Percentiles rank a stretch among this genome's conserved stretches.
Evolutionary conservation across 2,329 filamentous ascomycete genomes (phyloP).

Genomic region (Zymoseptoria brevis): DNA sequence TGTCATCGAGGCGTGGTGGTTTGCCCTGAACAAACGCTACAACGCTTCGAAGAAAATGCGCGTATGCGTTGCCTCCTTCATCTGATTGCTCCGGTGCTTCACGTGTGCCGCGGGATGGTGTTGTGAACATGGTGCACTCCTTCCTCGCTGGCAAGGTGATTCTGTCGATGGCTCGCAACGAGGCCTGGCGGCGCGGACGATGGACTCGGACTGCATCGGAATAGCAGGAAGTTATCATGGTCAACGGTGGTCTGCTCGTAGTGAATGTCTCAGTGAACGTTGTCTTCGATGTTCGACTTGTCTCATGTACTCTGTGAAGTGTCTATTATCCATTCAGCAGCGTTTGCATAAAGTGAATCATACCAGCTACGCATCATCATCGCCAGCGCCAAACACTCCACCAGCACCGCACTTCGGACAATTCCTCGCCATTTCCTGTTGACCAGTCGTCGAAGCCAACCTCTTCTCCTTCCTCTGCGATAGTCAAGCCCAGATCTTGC

Average conservation of each 20-base stretch:
- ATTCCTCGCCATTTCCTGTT: conserved; percentile 39
- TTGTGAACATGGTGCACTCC: neutral
- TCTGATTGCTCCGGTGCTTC: neutral
- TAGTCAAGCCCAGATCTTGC: conserved; percentile 42
- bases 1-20: neutral
- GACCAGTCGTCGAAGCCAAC: conserved; percentile 68
- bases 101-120: neutral
- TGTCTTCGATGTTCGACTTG: neutral
- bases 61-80: neutral
- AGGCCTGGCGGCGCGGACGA: neutral
- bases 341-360: neutral
- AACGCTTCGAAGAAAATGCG: neutral
- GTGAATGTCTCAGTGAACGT: neutral
- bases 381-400: conserved; percentile 53
- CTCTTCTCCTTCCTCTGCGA: conserved; percentile 55
- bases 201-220: neutral
- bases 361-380: conserved; percentile 2
- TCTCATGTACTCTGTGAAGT: neutral
- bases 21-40: neutral
- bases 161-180: neutral
- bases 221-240: neutral
- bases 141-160: neutral
- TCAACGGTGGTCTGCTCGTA: neutral
- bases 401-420: conserved; percentile 56
- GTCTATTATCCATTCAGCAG: neutral